phyloP scores from a whole-genome alignment of 495 filamentous ascomycete genomes.

The Penicillium steckii region DNA sequence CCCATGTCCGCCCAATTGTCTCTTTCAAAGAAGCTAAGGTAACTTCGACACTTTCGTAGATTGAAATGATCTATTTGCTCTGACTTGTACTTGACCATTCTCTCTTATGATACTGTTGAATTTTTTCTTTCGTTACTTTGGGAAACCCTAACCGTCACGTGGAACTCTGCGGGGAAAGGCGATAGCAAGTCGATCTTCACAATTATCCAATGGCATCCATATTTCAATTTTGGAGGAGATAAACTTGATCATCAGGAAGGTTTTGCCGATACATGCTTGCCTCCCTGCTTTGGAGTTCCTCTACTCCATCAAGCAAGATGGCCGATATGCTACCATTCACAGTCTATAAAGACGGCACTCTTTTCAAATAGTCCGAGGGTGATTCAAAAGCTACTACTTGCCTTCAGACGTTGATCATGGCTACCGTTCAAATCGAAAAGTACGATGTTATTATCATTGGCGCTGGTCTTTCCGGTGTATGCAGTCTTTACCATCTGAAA shows the following conservation, averaged over 20 bases:
- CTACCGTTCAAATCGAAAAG: not conserved
- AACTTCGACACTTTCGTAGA: too few species aligned
- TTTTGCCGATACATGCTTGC: not conserved
- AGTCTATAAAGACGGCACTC: constrained; percentile 3
- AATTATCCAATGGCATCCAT: too few species aligned
- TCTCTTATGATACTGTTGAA: too few species aligned
- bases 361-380: not conserved
- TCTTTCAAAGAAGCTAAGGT: too few species aligned
- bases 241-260: not conserved
- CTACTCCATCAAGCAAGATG: not conserved
- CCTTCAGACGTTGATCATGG: constrained; percentile 1
- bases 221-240: too few species aligned
- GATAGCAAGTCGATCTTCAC: too few species aligned
- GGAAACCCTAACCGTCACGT: too few species aligned
- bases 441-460: constrained; percentile 52
- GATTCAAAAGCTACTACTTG: not conserved
- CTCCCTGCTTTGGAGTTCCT: not conserved
- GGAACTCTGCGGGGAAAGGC: too few species aligned
- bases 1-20: too few species aligned
- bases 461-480: constrained; percentile 50
- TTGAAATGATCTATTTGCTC: too few species aligned
- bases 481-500: constrained; percentile 39
- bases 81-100: too few species aligned
- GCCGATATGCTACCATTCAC: not conserved
- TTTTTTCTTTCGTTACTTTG: too few species aligned